phyloP scores from a whole-genome alignment of 305 asterid species.

The Fraxinus floribunda region DNA sequence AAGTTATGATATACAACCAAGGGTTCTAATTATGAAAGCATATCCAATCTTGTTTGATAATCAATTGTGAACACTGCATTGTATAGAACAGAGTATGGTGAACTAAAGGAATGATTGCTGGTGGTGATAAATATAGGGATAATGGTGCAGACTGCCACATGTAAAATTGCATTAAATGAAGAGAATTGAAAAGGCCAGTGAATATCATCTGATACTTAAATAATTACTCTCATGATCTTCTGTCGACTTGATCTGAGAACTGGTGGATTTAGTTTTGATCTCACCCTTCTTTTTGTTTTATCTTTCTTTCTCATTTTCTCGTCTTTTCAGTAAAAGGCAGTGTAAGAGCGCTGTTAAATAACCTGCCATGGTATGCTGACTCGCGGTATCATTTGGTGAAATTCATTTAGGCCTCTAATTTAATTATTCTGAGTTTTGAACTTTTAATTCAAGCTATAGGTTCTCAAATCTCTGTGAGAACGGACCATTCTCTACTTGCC shows the following conservation, averaged over 20 bases:
- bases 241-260: not conserved
- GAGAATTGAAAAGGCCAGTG: not conserved
- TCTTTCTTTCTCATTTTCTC: not conserved
- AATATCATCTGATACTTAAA: not conserved
- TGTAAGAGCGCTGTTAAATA: not conserved
- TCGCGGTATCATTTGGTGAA: not conserved
- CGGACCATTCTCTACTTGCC: not conserved
- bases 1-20: not conserved
- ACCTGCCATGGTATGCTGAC: not conserved
- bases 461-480: not conserved
- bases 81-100: not conserved
- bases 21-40: not conserved
- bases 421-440: not conserved
- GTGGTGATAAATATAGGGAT: not conserved
- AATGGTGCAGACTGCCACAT: not conserved
- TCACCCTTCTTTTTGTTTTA: not conserved
- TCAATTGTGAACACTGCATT: not conserved
- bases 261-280: not conserved
- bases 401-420: not conserved
- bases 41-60: not conserved
- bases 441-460: not conserved
- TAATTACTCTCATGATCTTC: not conserved
- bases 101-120: not conserved
- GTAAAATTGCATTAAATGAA: not conserved
- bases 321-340: not conserved